Evolutionary conservation across 192 early-diverging fungal species (phyloP).

Genomic region (Coemansia asiatica): DNA sequence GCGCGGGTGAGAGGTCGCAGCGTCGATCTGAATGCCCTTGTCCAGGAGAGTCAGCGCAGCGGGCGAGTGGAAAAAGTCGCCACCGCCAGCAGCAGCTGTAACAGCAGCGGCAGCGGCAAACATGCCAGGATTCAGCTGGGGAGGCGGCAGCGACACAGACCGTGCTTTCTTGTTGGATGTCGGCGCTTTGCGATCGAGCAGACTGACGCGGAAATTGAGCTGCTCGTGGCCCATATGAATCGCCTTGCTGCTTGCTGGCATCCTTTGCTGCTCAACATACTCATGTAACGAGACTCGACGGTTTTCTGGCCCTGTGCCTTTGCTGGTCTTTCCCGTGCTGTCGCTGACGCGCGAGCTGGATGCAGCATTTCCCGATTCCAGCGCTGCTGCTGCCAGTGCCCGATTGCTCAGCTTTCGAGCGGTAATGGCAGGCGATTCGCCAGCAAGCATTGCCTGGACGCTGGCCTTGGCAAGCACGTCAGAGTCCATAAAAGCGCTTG

Average conservation of each 20-base stretch:
- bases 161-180: slow-evolving; percentile 18
- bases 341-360: slow-evolving; percentile 1
- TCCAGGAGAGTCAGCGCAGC: slow-evolving; percentile 2
- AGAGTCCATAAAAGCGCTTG: slow-evolving; percentile 12
- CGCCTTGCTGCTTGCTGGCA: slow-evolving; percentile 3
- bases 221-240: slow-evolving; percentile 32
- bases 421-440: slow-evolving; percentile 22
- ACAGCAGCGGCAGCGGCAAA: slow-evolving; percentile 1
- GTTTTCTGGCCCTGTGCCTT: not conserved
- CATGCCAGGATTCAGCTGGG: slow-evolving; percentile 7
- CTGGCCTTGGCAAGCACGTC: slow-evolving; percentile 36
- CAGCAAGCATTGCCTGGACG: slow-evolving; percentile 25
- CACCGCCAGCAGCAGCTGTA: not conserved
- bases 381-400: slow-evolving; percentile 5
- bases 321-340: not conserved
- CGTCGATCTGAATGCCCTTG: not conserved
- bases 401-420: slow-evolving; percentile 10
- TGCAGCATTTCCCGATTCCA: slow-evolving; percentile 3
- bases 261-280: slow-evolving; percentile 45
- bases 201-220: slow-evolving; percentile 52
- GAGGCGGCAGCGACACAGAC: slow-evolving; percentile 34
- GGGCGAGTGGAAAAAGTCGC: not conserved
- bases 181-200: slow-evolving; percentile 29
- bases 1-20: slow-evolving; percentile 24
- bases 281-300: slow-evolving; percentile 31